Conservation (phyloP, 2,329 filamentous ascomycete genomes). For the Fusarium sp. region DNA sequence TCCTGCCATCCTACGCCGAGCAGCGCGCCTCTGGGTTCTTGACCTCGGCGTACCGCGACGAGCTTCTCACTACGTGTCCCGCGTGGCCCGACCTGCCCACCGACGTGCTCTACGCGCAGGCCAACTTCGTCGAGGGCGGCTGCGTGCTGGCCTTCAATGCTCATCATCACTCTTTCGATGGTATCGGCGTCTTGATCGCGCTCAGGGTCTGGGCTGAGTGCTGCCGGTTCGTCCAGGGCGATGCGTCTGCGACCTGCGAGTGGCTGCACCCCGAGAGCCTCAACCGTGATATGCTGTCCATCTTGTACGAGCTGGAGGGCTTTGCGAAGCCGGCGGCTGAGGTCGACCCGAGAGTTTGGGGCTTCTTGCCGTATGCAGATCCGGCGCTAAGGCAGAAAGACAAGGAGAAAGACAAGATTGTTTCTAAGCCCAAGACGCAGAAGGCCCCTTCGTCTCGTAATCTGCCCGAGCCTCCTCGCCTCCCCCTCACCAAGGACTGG, state of each 20-base stretch:
- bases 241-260: slow-evolving; percentile 36
- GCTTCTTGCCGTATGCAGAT: slow-evolving; percentile 38
- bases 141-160: slow-evolving; percentile 43
- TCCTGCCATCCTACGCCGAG: slow-evolving; percentile 41
- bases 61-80: slow-evolving; percentile 37
- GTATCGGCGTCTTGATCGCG: slow-evolving; percentile 42
- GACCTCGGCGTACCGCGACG: slow-evolving; percentile 42
- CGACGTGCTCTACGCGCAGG: slow-evolving; percentile 44
- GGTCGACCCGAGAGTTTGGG: slow-evolving; percentile 43
- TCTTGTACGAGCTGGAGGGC: slow-evolving; percentile 43
- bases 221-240: slow-evolving; percentile 43
- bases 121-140: slow-evolving; percentile 46
- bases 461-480: not conserved
- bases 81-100: slow-evolving; percentile 41
- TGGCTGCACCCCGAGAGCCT: slow-evolving; percentile 46
- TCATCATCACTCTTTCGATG: slow-evolving; percentile 44
- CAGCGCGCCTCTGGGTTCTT: slow-evolving; percentile 40
- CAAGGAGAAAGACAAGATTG: not conserved
- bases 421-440: not conserved
- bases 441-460: not conserved
- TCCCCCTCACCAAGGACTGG: not conserved
- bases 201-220: slow-evolving; percentile 46
- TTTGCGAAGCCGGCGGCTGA: slow-evolving; percentile 30
- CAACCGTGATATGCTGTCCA: slow-evolving; percentile 42
- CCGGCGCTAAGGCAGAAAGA: not conserved